Percentiles rank a stretch among this genome's conserved stretches.
Evolutionary conservation across 306 rosid genomes (phyloP).

Genomic region (Cicer chorassanicum): DNA sequence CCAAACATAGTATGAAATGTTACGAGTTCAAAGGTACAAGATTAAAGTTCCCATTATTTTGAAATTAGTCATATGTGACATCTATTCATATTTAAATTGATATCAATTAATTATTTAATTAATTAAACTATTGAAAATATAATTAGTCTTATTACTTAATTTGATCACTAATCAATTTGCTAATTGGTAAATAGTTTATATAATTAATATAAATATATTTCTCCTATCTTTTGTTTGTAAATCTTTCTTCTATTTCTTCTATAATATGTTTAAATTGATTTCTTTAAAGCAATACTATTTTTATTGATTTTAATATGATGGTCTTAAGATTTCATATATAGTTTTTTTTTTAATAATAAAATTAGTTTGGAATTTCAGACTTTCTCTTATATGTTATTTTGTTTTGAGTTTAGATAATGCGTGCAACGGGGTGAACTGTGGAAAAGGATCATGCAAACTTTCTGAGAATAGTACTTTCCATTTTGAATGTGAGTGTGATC

Average conservation of each 20-base stretch:
- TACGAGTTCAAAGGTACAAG: too few species aligned
- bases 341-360: not conserved
- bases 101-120: too few species aligned
- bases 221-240: conserved; percentile 55
- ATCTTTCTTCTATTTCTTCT: not conserved
- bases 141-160: too few species aligned
- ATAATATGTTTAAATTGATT: conserved; percentile 16
- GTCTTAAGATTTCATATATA: conserved; percentile 23
- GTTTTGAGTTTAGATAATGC: conserved; percentile 55
- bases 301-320: conserved; percentile 7
- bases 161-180: too few species aligned
- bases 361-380: not conserved
- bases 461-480: conserved; percentile 55
- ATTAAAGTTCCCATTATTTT: too few species aligned
- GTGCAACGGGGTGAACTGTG: conserved; percentile 74
- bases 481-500: conserved; percentile 75
- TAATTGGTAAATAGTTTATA: too few species aligned
- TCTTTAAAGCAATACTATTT: not conserved
- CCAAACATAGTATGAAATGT: too few species aligned
- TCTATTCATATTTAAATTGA: too few species aligned
- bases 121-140: too few species aligned
- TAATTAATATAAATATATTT: too few species aligned
- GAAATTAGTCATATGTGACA: too few species aligned
- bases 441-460: conserved; percentile 80
- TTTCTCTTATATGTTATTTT: conserved; percentile 11